Percentiles rank a stretch among this genome's conserved stretches.
Evolutionary conservation across 805 yeast species (phyloP).

Genomic region (Cyberlindnera galapagoensis): DNA sequence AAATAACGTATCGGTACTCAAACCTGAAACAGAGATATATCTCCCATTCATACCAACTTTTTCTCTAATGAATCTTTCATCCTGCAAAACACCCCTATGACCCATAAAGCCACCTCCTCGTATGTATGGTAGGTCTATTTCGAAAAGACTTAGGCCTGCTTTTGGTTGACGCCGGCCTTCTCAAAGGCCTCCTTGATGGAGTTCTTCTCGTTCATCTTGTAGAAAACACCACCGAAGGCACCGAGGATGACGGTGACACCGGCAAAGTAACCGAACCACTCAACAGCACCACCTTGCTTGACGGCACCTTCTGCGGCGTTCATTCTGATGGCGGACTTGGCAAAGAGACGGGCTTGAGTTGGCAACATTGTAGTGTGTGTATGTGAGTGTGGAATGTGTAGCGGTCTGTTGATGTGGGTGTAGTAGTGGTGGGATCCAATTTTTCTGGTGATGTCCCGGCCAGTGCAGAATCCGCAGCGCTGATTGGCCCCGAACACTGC

Average conservation of each 20-base stretch:
- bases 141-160: conserved; percentile 2
- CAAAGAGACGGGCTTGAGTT: conserved; percentile 22
- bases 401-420: too few species aligned
- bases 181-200: conserved; percentile 16
- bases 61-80: too few species aligned
- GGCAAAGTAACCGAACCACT: conserved; percentile 22
- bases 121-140: background rate
- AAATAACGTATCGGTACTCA: too few species aligned
- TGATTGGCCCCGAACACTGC: too few species aligned
- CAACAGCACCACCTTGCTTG: conserved; percentile 13
- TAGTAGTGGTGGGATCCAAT: too few species aligned
- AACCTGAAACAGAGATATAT: too few species aligned
- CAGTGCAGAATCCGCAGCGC: too few species aligned
- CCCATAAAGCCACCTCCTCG: too few species aligned
- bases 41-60: too few species aligned
- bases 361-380: conserved; percentile 21
- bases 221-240: conserved; percentile 20
- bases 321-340: conserved; percentile 21
- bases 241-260: conserved; percentile 20
- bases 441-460: too few species aligned
- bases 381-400: background rate
- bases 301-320: conserved; percentile 11
- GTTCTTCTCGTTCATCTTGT: conserved; percentile 21
- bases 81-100: too few species aligned
- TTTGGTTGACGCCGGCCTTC: conserved; percentile 17